Percentiles rank a stretch among this genome's conserved stretches.
Conservation (phyloP, 768 basidiomycete species). For the Boletus coccyginus region DNA sequence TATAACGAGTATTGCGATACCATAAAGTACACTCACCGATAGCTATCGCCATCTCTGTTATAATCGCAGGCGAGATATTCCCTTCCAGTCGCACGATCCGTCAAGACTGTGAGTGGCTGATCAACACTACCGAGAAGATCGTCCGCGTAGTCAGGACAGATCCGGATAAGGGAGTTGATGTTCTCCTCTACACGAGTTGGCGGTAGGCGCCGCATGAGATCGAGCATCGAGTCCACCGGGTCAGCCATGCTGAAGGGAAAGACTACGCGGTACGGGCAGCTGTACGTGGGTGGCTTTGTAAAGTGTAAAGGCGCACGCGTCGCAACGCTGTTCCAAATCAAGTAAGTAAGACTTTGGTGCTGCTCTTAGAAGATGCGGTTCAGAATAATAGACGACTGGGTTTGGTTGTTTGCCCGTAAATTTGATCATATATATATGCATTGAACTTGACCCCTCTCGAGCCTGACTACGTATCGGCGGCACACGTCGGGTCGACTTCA, state of each 20-base stretch:
- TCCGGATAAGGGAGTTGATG: constrained; percentile 71
- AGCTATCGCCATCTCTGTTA: constrained; percentile 89
- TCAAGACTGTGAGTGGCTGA: constrained; percentile 82
- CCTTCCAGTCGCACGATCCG: constrained; percentile 75
- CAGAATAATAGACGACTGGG: not conserved
- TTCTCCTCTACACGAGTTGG: constrained; percentile 88
- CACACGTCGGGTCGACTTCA: not conserved
- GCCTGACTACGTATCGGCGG: not conserved
- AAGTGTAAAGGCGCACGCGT: not conserved
- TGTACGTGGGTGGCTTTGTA: not conserved
- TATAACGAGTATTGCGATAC: not conserved
- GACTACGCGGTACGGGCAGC: not conserved
- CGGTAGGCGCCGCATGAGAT: constrained; percentile 94
- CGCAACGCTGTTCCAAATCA: constrained; percentile 2
- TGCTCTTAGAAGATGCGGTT: too few species aligned
- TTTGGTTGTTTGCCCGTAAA: not conserved
- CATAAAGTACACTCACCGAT: constrained; percentile 45
- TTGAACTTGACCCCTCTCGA: not conserved
- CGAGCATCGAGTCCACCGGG: constrained; percentile 88
- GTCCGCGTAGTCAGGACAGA: constrained; percentile 92
- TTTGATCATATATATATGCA: not conserved
- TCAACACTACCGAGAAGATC: constrained; percentile 94
- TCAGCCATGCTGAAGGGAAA: constrained; percentile 53
- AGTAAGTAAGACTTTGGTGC: not conserved
- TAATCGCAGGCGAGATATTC: constrained; percentile 96